Evolutionary conservation across 2,329 filamentous ascomycete genomes (phyloP), one percentile per base, ranked within the genome.

Genomic region (Aspergillus glaucus): DNA sequence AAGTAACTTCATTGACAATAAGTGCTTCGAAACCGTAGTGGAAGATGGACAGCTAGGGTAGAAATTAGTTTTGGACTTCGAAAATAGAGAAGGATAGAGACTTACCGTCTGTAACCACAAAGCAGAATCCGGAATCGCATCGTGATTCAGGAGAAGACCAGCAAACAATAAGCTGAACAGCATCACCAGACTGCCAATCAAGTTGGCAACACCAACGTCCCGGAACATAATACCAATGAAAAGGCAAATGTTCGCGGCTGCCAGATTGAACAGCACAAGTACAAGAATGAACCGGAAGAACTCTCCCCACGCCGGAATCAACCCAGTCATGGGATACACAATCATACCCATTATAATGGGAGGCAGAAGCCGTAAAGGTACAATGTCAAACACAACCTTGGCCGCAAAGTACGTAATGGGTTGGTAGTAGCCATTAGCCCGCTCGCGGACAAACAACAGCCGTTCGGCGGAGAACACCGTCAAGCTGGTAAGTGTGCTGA

Each of bases 331-430:
- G 0, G 93, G 93, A 66, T 98, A 98, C 19, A 98, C 83, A 53
- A 98, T 97, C 26, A 88, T 83, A 14, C 92, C 93, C 80, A 97
- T 93, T 50, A 98, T 85, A 53, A 97, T 86, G 0, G 93, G 93
- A 4, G 93, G 93, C 43, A 98, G 86, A 48, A 98, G 85, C 44
- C 93, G 83, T n/a, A 98, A 77, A 3, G 93, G 93, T 10, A 98
- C 79, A 56, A 98, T 92, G 65, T 98, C 93, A 65, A 98, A 97
- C n/a, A 95, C 73, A n/a, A 97, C 87, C 73, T 98, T 98, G 60
- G 91, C 86, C 0, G 87, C 78, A 65, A 97, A 98, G 71, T 98
- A 98, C 0, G 92, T 94, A 45, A 95, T 78, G 0, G 93, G 93
- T 0, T 87, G 80, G 67, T 98, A 98, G 71, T 98, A 98, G 1